These are phyloP conservation scores for Tilletia horrida DNA, from an alignment of 1,284 basidiomycete genomes.

Conservation along the genomic window DNA sequence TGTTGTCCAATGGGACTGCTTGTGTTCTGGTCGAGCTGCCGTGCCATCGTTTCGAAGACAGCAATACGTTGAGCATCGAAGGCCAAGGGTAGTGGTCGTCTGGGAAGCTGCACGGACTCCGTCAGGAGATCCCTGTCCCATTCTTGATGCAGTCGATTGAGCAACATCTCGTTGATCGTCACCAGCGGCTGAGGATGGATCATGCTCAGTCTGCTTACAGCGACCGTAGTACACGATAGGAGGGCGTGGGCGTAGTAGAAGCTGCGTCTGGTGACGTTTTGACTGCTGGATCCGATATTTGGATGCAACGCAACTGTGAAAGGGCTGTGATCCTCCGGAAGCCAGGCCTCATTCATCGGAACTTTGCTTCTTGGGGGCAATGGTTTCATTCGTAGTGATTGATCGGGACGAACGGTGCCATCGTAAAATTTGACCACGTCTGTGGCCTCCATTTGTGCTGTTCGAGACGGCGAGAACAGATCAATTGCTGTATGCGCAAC, in stretches of 20 bases:
- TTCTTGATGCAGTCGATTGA: conserved; percentile 8
- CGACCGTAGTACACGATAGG: conserved; percentile 10
- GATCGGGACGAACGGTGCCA: background rate
- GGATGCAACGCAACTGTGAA: conserved; percentile 7
- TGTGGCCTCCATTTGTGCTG: background rate
- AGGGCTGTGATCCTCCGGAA: conserved; percentile 24
- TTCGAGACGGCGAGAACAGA: no score
- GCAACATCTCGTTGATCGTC: conserved; percentile 7
- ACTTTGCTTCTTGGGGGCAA: background rate
- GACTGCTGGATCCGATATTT: background rate
- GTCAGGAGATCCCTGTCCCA: conserved; percentile 19
- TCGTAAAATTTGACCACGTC: background rate
- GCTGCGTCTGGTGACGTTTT: background rate
- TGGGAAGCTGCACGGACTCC: background rate
- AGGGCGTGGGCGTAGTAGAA: conserved; percentile 16
- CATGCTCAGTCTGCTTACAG: background rate
- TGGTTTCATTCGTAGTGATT: no score
- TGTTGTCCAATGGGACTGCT: no score
- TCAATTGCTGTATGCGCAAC: no score
- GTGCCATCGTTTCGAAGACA: background rate
- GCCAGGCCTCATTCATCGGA: conserved; percentile 19
- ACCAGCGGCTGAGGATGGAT: background rate
- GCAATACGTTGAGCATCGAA: background rate
- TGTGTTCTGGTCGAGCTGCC: no score
- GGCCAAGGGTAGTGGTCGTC: background rate